Conservation (phyloP, 768 basidiomycete genomes). For the Clathrus columnatus region DNA sequence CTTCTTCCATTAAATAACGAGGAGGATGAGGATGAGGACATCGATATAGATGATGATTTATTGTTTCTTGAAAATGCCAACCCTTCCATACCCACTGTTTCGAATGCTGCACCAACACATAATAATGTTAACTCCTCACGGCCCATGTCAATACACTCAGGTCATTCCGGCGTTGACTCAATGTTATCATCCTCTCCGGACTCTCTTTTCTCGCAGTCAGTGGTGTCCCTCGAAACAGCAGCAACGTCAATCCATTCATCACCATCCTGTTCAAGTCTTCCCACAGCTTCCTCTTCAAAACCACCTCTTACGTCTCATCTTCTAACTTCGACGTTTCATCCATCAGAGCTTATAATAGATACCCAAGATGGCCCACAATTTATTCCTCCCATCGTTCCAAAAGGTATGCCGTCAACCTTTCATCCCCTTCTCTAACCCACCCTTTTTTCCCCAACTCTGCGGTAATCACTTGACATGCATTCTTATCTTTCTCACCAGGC, state of each 20-base stretch:
- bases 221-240: constrained; percentile 11
- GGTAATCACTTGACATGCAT: constrained; percentile 11
- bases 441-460: constrained; percentile 3
- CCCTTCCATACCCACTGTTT: constrained; percentile 14
- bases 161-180: constrained; percentile 4
- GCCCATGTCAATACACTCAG: neutral
- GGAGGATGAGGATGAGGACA: constrained; percentile 17
- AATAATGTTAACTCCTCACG: neutral
- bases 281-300: constrained; percentile 11
- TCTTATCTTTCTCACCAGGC: constrained; percentile 6
- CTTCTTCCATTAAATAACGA: constrained; percentile 19
- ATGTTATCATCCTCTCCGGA: constrained; percentile 12
- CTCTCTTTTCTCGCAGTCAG: constrained; percentile 15
- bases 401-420: constrained; percentile 48
- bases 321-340: constrained; percentile 23
- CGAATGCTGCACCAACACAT: constrained; percentile 16
- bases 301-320: constrained; percentile 14
- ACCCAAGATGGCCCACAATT: constrained; percentile 46
- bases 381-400: constrained; percentile 61
- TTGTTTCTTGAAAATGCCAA: constrained; percentile 21
- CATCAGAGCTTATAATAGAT: constrained; percentile 27
- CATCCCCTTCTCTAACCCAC: constrained; percentile 46
- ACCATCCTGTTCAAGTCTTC: constrained; percentile 12
- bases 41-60: neutral
- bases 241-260: constrained; percentile 12